Evolutionary conservation across 2,329 filamentous ascomycete species (phyloP).

Genomic region (Microcyclosporella mali): DNA sequence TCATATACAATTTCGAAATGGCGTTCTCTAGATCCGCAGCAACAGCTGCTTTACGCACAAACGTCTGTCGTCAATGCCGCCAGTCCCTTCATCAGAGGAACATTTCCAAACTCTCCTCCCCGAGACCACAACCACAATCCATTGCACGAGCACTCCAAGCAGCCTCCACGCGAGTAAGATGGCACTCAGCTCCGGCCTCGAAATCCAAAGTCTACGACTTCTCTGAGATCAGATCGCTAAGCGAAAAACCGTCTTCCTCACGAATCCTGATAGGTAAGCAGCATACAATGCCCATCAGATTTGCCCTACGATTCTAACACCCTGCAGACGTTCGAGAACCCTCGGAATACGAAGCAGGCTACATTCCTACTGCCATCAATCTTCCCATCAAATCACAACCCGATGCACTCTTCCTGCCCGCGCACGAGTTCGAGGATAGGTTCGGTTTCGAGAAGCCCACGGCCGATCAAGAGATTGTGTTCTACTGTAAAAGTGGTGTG

Average conservation of each 20-base stretch:
- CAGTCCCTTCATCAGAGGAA: background rate
- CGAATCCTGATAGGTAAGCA: slow-evolving; percentile 28
- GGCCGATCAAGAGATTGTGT: slow-evolving; percentile 56
- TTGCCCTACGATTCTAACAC: slow-evolving; percentile 5
- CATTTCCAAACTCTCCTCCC: background rate
- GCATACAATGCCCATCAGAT: background rate
- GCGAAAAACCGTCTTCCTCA: slow-evolving; percentile 27
- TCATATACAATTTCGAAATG: too few relatives aligned
- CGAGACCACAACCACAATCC: background rate
- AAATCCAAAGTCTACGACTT: slow-evolving; percentile 37
- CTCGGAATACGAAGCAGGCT: slow-evolving; percentile 56
- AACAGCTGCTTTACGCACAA: slow-evolving; percentile 12
- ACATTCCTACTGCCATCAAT: slow-evolving; percentile 75
- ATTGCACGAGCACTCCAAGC: slow-evolving; percentile 10
- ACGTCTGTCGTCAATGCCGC: slow-evolving; percentile 6
- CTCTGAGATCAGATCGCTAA: slow-evolving; percentile 35
- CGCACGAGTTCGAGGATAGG: slow-evolving; percentile 74
- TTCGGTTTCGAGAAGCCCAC: slow-evolving; percentile 70
- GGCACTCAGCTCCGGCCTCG: slow-evolving; percentile 32
- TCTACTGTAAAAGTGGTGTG: slow-evolving; percentile 92
- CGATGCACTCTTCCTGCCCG: slow-evolving; percentile 69
- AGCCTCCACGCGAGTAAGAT: slow-evolving; percentile 24
- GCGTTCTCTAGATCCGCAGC: slow-evolving; percentile 19
- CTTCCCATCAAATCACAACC: slow-evolving; percentile 71
- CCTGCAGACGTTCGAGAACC: slow-evolving; percentile 63